Percentiles rank a stretch among this genome's conserved stretches.
Conservation (phyloP, 306 rosid species). For the Canavalia gladiata region DNA sequence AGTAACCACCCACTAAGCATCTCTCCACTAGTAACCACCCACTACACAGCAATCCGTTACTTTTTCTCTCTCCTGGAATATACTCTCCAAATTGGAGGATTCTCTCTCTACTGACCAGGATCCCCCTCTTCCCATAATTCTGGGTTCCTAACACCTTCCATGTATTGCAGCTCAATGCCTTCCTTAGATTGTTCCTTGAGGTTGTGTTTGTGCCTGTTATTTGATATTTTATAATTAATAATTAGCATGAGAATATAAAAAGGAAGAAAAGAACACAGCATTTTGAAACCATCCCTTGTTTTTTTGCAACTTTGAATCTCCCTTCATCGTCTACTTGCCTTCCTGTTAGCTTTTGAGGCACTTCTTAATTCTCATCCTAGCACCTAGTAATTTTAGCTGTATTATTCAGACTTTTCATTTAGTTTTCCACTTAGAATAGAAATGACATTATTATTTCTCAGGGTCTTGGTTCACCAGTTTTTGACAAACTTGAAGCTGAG, state of each 20-base stretch:
- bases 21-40: too few relatives aligned
- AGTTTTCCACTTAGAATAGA: constrained; percentile 40
- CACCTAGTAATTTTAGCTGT: constrained; percentile 4
- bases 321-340: constrained; percentile 37
- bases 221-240: constrained; percentile 36
- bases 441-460: constrained; percentile 51
- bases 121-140: too few relatives aligned
- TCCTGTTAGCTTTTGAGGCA: constrained; percentile 22
- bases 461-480: constrained; percentile 99
- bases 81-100: too few relatives aligned
- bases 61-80: too few relatives aligned
- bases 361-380: constrained; percentile 8
- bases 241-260: constrained; percentile 4
- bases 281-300: constrained; percentile 18
- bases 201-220: constrained; percentile 19
- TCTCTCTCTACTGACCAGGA: too few relatives aligned
- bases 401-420: constrained; percentile 10
- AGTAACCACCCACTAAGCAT: too few relatives aligned
- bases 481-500: constrained; percentile 98
- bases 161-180: constrained; percentile 10
- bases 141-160: too few relatives aligned
- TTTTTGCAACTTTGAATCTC: constrained; percentile 18
- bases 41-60: too few relatives aligned
- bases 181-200: constrained; percentile 19
- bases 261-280: constrained; percentile 34